Percentiles rank a stretch among this genome's conserved stretches.
Evolutionary conservation across 2,329 filamentous ascomycete species (phyloP).

Genomic region (Xylaria hypoxylon): DNA sequence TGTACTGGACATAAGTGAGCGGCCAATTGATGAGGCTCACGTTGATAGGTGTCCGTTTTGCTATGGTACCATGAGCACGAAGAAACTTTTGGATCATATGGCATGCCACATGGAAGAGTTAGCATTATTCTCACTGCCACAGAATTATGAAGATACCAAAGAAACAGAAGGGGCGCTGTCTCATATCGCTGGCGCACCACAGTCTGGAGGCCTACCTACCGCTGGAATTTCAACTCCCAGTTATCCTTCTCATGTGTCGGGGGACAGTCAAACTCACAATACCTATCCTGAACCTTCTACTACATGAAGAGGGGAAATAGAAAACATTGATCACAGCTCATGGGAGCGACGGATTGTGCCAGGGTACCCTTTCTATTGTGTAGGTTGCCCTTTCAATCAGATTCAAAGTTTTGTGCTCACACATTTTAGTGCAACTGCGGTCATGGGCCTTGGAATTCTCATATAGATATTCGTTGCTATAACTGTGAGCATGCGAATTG

Average conservation of each 20-base stretch:
- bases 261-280: no score
- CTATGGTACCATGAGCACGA: not conserved
- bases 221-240: not conserved
- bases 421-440: not conserved
- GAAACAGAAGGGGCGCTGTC: not conserved
- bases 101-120: constrained; percentile 30
- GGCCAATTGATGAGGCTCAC: constrained; percentile 5
- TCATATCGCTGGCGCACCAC: not conserved
- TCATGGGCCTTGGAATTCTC: not conserved
- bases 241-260: not conserved
- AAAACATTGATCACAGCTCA: no score
- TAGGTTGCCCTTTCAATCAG: not conserved
- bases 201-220: not conserved
- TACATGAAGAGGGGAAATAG: not conserved
- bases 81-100: constrained; percentile 15
- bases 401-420: not conserved
- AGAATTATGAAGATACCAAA: not conserved
- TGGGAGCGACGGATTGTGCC: no score
- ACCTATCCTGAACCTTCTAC: no score
- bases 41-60: constrained; percentile 18
- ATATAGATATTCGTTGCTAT: not conserved
- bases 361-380: not conserved
- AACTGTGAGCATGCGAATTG: not conserved
- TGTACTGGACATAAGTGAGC: constrained; percentile 26
- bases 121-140: constrained; percentile 17